A percentile compares a stretch with the other conserved stretches of the same genome.
Evolutionary conservation across 805 yeast genomes (phyloP).

Genomic region (Candida michaelii): DNA sequence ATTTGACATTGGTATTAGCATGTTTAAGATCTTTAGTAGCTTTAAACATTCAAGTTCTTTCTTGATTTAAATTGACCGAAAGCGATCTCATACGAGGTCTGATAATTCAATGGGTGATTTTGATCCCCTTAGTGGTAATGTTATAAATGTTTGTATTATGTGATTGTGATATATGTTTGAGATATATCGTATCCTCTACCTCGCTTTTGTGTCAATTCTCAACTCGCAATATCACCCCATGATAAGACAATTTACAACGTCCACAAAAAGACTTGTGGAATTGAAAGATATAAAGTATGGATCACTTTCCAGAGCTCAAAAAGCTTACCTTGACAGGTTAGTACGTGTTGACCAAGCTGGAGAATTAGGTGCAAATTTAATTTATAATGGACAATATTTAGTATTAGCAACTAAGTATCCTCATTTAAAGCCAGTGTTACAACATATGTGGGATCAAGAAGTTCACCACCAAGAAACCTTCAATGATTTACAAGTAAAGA

Average conservation of each 20-base stretch:
- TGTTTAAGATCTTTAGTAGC: slow-evolving; percentile 45
- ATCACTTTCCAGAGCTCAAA: slow-evolving; percentile 51
- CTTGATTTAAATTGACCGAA: slow-evolving; percentile 6
- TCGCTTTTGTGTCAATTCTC: background rate
- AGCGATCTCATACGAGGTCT: too few relatives aligned
- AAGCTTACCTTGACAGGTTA: slow-evolving; percentile 68
- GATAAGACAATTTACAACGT: background rate
- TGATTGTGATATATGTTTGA: too few relatives aligned
- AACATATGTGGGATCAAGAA: slow-evolving; percentile 99
- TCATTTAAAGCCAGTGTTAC: slow-evolving; percentile 71
- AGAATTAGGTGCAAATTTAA: slow-evolving; percentile 92
- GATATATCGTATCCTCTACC: background rate
- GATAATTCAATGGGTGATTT: too few relatives aligned
- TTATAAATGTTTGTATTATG: too few relatives aligned
- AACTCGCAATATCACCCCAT: slow-evolving; percentile 1
- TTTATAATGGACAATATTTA: slow-evolving; percentile 85
- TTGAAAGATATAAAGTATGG: slow-evolving; percentile 33
- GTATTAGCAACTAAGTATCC: slow-evolving; percentile 73
- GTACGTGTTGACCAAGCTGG: slow-evolving; percentile 98
- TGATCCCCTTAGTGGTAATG: too few relatives aligned
- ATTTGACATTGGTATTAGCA: slow-evolving; percentile 43
- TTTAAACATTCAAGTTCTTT: slow-evolving; percentile 17
- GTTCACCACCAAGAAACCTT: slow-evolving; percentile 86
- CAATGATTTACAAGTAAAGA: slow-evolving; percentile 67
- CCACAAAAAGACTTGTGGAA: background rate